These are phyloP conservation scores for Pseudocercospora macadamiae DNA, from an alignment of 2,329 filamentous ascomycete species.

Conservation along the genomic window DNA sequence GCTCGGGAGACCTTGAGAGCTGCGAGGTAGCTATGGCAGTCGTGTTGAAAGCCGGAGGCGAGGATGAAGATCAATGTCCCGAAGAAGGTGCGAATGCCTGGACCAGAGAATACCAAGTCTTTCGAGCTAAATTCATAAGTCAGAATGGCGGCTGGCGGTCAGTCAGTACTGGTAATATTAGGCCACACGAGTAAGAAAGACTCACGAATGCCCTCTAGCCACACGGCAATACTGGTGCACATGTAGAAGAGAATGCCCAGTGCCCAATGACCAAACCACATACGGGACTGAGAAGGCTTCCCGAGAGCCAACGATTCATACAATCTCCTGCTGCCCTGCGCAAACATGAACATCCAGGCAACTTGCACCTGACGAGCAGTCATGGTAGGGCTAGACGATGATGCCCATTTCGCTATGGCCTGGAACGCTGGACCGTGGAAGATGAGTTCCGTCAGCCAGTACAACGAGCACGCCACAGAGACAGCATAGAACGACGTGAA, in stretches of 20 bases:
- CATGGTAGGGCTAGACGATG: constrained; percentile 49
- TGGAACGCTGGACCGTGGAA: constrained; percentile 58
- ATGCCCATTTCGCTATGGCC: constrained; percentile 43
- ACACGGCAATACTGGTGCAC: constrained; percentile 72
- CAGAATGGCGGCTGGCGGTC: constrained; percentile 40
- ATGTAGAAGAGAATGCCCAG: constrained; percentile 79
- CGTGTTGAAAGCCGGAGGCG: constrained; percentile 73
- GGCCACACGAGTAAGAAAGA: too few species aligned
- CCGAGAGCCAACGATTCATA: constrained; percentile 71
- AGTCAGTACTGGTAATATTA: too few species aligned
- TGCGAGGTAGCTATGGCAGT: constrained; percentile 53
- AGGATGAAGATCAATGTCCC: constrained; percentile 67
- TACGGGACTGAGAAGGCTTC: constrained; percentile 70
- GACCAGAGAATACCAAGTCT: constrained; percentile 44
- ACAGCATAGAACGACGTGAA: constrained; percentile 85
- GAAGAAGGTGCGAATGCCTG: constrained; percentile 56
- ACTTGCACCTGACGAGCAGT: constrained; percentile 64
- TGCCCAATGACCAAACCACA: constrained; percentile 85
- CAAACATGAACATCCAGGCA: constrained; percentile 71
- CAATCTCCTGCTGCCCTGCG: constrained; percentile 75
- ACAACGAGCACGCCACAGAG: constrained; percentile 69
- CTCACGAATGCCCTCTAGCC: constrained; percentile 79
- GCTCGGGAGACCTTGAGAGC: constrained; percentile 37
- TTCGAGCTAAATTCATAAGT: constrained; percentile 40
- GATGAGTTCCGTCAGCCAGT: constrained; percentile 67